Conservation (phyloP, 2,329 filamentous ascomycete species). For the Rachicladosporium sp. region DNA sequence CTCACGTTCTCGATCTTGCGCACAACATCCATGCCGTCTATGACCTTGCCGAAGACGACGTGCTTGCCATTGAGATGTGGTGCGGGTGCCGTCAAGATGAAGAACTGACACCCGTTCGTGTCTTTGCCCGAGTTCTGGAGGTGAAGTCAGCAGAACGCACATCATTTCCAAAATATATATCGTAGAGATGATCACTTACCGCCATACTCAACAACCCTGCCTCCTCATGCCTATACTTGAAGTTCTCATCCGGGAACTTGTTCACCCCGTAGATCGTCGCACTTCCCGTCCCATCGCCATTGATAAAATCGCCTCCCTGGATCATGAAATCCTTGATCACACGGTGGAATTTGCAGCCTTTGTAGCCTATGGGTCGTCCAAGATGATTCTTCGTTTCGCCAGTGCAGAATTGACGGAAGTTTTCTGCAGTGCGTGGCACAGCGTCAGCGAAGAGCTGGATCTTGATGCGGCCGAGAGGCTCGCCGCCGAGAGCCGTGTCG, state of each 20-base stretch:
- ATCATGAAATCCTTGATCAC: conserved; percentile 97
- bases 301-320: conserved; percentile 90
- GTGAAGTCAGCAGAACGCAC: neutral
- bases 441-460: conserved; percentile 82
- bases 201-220: conserved; percentile 87
- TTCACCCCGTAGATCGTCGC: conserved; percentile 75
- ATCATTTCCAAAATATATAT: too few relatives aligned
- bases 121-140: conserved; percentile 74
- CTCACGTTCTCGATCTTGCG: conserved; percentile 85
- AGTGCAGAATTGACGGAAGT: conserved; percentile 94
- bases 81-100: conserved; percentile 81
- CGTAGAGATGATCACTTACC: conserved; percentile 39
- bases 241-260: conserved; percentile 78
- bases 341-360: conserved; percentile 85
- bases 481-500: conserved; percentile 69
- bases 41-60: conserved; percentile 85
- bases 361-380: conserved; percentile 81
- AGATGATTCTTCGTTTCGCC: conserved; percentile 73
- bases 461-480: conserved; percentile 73
- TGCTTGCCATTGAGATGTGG: conserved; percentile 88
- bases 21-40: conserved; percentile 82
- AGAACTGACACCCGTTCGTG: conserved; percentile 93
- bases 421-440: conserved; percentile 72
- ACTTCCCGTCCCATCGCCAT: conserved; percentile 82
- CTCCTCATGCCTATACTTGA: conserved; percentile 55